These are phyloP conservation scores for Musa schizocarpa DNA, from an alignment of 176 grass and related monocot genomes.

Conservation along the genomic window DNA sequence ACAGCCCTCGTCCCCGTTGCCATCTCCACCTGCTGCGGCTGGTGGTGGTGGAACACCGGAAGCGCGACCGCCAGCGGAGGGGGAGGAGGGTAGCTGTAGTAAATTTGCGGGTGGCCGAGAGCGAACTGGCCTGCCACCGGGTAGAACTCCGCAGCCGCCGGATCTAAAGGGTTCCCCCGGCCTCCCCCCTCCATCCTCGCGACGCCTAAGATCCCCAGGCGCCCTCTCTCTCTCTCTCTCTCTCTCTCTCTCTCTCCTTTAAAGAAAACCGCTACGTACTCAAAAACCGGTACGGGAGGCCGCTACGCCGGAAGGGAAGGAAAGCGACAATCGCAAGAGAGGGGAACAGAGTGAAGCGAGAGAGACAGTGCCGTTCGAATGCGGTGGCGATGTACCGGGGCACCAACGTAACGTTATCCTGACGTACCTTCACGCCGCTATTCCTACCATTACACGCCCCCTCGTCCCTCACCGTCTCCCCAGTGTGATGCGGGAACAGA, in stretches of 20 bases:
- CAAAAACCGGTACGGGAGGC: background rate
- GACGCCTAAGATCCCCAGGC: background rate
- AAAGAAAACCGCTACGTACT: background rate
- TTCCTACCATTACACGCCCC: background rate
- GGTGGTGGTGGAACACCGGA: conserved; percentile 5
- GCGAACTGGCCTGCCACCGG: background rate
- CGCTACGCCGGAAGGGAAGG: background rate
- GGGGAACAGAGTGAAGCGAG: background rate
- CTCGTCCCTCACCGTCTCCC: background rate
- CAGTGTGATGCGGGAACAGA: too few species aligned
- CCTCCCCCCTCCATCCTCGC: conserved; percentile 4
- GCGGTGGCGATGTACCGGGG: conserved; percentile 5
- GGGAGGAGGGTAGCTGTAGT: background rate
- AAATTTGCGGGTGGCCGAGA: conserved; percentile 4
- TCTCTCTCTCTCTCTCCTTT: too few species aligned
- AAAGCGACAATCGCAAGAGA: background rate
- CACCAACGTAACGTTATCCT: background rate
- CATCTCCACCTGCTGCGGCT: background rate
- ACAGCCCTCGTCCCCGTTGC: conserved; percentile 32
- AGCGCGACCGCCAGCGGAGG: background rate
- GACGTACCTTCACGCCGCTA: background rate
- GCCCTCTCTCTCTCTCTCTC: background rate
- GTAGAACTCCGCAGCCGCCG: conserved; percentile 10
- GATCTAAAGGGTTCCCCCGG: conserved; percentile 7
- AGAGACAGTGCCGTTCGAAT: background rate